Evolutionary conservation across 2,329 filamentous ascomycete species (phyloP), one percentile per base, ranked within the genome.

Genomic region (Ilyonectria destructans): DNA sequence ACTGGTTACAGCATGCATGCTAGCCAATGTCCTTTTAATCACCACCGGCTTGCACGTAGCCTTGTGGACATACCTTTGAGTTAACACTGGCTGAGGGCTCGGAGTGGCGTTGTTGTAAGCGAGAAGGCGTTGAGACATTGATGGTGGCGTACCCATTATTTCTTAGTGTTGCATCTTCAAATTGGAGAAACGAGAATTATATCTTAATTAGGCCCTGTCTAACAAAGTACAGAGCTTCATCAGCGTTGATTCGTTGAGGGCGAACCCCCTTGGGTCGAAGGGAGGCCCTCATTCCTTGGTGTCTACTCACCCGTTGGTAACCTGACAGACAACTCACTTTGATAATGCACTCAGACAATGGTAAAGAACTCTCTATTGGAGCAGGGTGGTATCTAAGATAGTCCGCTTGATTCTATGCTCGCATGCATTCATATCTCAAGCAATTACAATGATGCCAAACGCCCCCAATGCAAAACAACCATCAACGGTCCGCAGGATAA

Each of bases 381-480:
- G 49, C 48, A 55, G 19, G 49, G 46, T 65, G 49, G 56, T 65
- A 60, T 65, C 62, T 60, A 57, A 49, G 51, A 60, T 26, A 15
- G 31, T 54, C n/a, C 29, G 43, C 57, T 65, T 65, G 62, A 57
- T 65, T 60, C 57, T 56, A 60, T 49, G 43, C 43, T 60, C 46
- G 58, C 19, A 64, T 58, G 23, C 35, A 15, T 56, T 65, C 33
- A 51, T 60, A 59, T 40, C 23, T 48, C 62, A 71, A 55, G 62
- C 61, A 64, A 64, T 61, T 51, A 35, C 51, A 51, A 56, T 37
- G 59, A 55, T 62, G 62, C 61, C 59, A 70, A 71, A 75, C 71
- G 69, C 73, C 73, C 46, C 69, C 52, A 21, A 65, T 73, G 71
- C 71, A 66, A 57, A 60, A 56, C 40, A 59, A 52, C 48, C 26